Evolutionary conservation across 2,329 filamentous ascomycete genomes (phyloP), one percentile per base, ranked within the genome.

Genomic region (Penicillium sp.): DNA sequence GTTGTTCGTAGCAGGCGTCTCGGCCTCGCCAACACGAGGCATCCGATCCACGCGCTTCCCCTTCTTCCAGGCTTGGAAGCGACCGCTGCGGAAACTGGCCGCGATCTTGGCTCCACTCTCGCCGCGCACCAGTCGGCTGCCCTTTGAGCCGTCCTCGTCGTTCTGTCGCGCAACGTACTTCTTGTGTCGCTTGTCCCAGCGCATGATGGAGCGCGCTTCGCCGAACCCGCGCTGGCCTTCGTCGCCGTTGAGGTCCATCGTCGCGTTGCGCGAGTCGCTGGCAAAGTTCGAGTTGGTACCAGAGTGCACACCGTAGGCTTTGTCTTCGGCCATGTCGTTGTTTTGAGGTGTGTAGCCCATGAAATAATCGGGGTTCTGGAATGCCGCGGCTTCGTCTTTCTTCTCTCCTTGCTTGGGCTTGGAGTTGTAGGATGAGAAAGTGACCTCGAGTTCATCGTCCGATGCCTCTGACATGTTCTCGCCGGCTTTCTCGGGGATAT

Each of bases 71-170:
- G 79, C 81, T 66, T 97, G 90, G 73, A 95, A 98, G 40, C 91
- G 84, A 32, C 94, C 93, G 68, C 85, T 90, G 65, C 91, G 84
- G 80, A 98, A 97, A 53, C 79, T 85, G 40, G 93, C 89, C 1
- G 93, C 88, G 61, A 98, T 96, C 76, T 96, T 97, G 74, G 91
- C 88, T 48, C 93, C 93, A 63, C 82, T 88, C 73, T 98, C 93
- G 61, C 93, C 90, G 55, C 81, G 79, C 49, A 96, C 84, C 73
- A 96, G 84, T 42, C 79, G 79, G 64, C 83, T 84, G 32, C 80
- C 80, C 61, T 82, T 83, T 28, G 81, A 94, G 34, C 93, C 93
- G 72, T 98, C 94, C 60, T 95, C 87, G 72, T 98, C 93, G 75
- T 98, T 97, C 60, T 83, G 83, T 32, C 87, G 82, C 12, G 87